A percentile compares a stretch with the other conserved stretches of the same genome.
Evolutionary conservation across 306 rosid genomes (phyloP).

Genomic region (Quercus glauca): DNA sequence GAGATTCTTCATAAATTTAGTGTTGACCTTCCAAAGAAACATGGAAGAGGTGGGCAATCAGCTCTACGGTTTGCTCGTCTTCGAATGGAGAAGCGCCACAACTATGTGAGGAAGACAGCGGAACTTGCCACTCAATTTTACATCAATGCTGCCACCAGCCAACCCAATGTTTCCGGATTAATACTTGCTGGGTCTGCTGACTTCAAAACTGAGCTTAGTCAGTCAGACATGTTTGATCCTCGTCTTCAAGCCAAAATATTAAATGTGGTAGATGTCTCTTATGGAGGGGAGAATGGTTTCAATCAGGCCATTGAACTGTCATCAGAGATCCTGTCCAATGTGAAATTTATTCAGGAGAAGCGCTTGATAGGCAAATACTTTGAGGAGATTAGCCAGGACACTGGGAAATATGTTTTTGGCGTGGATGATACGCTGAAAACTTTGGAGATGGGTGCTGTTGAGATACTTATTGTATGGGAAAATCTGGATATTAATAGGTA

Average conservation of each 20-base stretch:
- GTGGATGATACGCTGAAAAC: slow-evolving; percentile 87
- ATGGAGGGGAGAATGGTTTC: slow-evolving; percentile 88
- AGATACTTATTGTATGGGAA: slow-evolving; percentile 83
- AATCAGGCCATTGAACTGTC: slow-evolving; percentile 88
- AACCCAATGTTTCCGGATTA: slow-evolving; percentile 85
- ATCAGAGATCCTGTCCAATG: slow-evolving; percentile 71
- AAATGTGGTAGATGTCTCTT: slow-evolving; percentile 88
- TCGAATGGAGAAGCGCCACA: slow-evolving; percentile 87
- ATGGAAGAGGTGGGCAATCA: slow-evolving; percentile 95
- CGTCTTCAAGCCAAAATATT: slow-evolving; percentile 80
- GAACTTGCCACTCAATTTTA: slow-evolving; percentile 87
- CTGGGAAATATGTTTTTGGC: slow-evolving; percentile 86
- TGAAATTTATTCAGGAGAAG: slow-evolving; percentile 88
- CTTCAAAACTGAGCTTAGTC: slow-evolving; percentile 90
- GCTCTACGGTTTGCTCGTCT: slow-evolving; percentile 92
- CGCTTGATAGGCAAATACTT: slow-evolving; percentile 79
- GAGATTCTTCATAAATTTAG: slow-evolving; percentile 86
- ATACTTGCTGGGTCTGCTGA: slow-evolving; percentile 93
- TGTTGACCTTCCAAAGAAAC: slow-evolving; percentile 85
- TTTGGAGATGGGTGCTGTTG: slow-evolving; percentile 90
- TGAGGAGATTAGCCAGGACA: slow-evolving; percentile 90
- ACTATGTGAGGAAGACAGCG: slow-evolving; percentile 87
- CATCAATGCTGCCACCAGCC: slow-evolving; percentile 86
- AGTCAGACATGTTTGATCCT: slow-evolving; percentile 91
- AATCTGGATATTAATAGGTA: slow-evolving; percentile 75